Base-by-base conservation (phyloP, 164 flowering plant genomes). In the Vitis rotundifolia region DNA sequence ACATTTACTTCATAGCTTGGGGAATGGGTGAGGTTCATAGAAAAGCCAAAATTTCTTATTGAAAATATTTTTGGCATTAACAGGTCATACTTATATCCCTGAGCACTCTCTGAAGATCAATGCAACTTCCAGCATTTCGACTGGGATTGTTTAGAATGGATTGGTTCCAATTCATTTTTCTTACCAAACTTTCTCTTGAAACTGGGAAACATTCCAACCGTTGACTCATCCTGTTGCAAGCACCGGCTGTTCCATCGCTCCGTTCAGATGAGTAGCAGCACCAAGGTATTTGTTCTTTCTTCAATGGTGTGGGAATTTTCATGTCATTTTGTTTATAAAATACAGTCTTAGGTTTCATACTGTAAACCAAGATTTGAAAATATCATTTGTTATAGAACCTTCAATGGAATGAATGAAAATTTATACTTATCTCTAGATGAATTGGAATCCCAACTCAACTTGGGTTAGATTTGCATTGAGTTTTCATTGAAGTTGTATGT, bases 91-190 rank as follows among this genome's bases (percentile, higher is more conserved):
- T 8, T 95, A 90, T 75, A 69, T 88, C 47, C 96, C 98, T 0
- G 98, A 95, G 83, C 88, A 86, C 64, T 82, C 89, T 2, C 77
- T 92, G 83, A 91, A 84, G 92, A 91, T 95, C 55, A 85, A 90
- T 83, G 91, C 99, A 44, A 89, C 91, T 68, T 88, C 97, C 55
- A 92, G 96, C 80, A 75, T 90, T 71, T 85, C 91, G 47, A 84
- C 90, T 2, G 95, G 90, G 68, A 83, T 89, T 16, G 14, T 75
- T 14, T 94, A 85, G 75, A 66, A 54, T 13, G 18, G 59, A 68
- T 29, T 6, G 12, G 10, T 49, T 16, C 13, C 31, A 5, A 22
- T 8, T 12, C 16, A 12, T 15, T 16, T 37, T 48, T 68, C 31
- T 18, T 53, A 57, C 16, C 44, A 14, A 9, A 13, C 12, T 15